These are phyloP conservation scores for Allium sativum DNA, from an alignment of 106 monocot genomes.

Conservation along the genomic window DNA sequence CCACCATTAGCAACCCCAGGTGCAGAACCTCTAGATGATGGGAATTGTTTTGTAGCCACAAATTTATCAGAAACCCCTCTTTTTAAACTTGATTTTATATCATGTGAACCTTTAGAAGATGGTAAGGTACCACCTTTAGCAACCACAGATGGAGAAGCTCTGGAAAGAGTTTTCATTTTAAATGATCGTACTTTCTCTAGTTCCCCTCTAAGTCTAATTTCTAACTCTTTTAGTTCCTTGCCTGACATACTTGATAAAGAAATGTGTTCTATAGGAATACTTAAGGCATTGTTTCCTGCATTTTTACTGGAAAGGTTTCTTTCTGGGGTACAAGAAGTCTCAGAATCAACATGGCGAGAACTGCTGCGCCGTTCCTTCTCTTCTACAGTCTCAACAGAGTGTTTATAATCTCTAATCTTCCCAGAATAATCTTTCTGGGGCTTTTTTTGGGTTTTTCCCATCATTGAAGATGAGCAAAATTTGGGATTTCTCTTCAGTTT, in stretches of 20 bases:
- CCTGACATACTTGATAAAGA: conserved; percentile 44
- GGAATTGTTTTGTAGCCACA: conserved; percentile 27
- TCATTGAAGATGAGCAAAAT: conserved; percentile 16
- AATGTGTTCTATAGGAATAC: conserved; percentile 41
- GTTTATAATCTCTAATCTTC: conserved; percentile 15
- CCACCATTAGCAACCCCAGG: conserved; percentile 13
- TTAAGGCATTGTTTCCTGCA: conserved; percentile 23
- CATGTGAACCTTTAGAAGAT: conserved; percentile 22
- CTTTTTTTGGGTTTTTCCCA: conserved; percentile 32
- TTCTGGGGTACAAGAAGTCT: conserved; percentile 57
- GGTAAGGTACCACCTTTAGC: conserved; percentile 23
- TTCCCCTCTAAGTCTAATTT: conserved; percentile 41
- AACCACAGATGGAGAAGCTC: not conserved
- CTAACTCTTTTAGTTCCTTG: conserved; percentile 31
- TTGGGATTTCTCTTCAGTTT: conserved; percentile 9
- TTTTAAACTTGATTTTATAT: conserved; percentile 22
- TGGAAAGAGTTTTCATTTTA: conserved; percentile 37
- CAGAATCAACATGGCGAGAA: conserved; percentile 42
- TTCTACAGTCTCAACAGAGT: conserved; percentile 42
- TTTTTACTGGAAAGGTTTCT: conserved; percentile 74
- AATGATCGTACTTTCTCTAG: conserved; percentile 50
- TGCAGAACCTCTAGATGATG: not conserved
- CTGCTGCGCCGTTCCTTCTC: conserved; percentile 59
- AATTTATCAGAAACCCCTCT: conserved; percentile 28
- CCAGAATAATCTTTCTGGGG: conserved; percentile 23